Evolutionary conservation across 1,284 basidiomycete genomes (phyloP), one percentile per base, ranked within the genome.

Genomic region (Fomes fomentarius): DNA sequence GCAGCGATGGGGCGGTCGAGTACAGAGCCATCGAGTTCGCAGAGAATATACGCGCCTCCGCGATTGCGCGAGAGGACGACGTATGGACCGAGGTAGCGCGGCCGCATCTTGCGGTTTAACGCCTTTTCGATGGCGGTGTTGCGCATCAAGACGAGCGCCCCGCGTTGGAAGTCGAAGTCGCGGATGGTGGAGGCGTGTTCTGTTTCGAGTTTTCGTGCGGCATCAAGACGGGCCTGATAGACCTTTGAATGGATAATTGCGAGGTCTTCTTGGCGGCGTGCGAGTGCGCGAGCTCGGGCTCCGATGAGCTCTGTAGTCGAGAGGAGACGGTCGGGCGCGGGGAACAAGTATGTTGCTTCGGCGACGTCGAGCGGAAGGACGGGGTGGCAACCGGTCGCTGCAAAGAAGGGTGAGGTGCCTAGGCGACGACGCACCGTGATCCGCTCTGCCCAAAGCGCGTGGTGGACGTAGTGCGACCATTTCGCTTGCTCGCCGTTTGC

Each of bases 391-490:
- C 78, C 74, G 14, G 68, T 70, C 0, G 66, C 68, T 7, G 67
- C 65, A 49, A 69, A 77, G 46, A 72, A 78, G 0, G 76, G 76
- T 0, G 65, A 74, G 30, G 64, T 68, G 0, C 75, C 71, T 1
- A 68, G 70, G 0, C 57, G 49, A 10, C 63, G 51, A 0, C 64
- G 54, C 1, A 69, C 57, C 0, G 74, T 76, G 1, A 78, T 60
- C 0, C 68, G 46, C 12, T 81, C 75, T 0, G 74, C 71, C 76
- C 76, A 80, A 35, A 79, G 71, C 0, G 75, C 67, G 0, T 58
- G 65, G 11, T 66, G 66, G 0, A 66, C 53, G 0, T 60, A 43
- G 0, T 50, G 22, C 0, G 58, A 55, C 78, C 76, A 78, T 39
- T 65, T 62, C 2, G 47, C 37, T 42, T 66, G 47, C n/a, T 76